Conservation (phyloP, 805 yeast species). For the Candida pini region DNA sequence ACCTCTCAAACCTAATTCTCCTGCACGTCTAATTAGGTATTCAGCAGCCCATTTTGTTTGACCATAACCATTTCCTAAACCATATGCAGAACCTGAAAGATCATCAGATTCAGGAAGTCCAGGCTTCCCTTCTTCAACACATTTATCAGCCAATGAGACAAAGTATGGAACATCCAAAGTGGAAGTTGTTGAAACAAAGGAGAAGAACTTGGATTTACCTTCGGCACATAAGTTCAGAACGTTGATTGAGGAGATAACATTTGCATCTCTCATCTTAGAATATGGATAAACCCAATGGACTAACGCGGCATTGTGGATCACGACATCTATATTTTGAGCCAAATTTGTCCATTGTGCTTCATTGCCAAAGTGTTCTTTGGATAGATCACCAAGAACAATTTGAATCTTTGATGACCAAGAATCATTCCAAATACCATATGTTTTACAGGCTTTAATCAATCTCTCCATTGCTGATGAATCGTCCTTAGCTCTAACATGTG, state of each 20-base stretch:
- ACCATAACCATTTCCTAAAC: constrained; percentile 91
- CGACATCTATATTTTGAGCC: constrained; percentile 61
- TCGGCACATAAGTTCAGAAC: constrained; percentile 69
- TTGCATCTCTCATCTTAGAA: constrained; percentile 82
- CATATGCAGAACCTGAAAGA: constrained; percentile 71
- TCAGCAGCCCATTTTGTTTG: constrained; percentile 99
- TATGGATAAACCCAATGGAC: constrained; percentile 99
- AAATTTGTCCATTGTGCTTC: constrained; percentile 53
- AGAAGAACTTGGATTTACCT: constrained; percentile 80
- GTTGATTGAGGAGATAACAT: constrained; percentile 82
- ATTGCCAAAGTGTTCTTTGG: constrained; percentile 65
- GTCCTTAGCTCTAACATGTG: constrained; percentile 86
- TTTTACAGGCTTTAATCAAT: constrained; percentile 64
- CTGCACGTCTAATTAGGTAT: constrained; percentile 81
- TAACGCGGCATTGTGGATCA: constrained; percentile 94
- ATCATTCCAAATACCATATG: constrained; percentile 79
- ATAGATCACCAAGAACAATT: constrained; percentile 78
- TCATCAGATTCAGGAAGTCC: constrained; percentile 85
- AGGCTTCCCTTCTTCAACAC: constrained; percentile 53
- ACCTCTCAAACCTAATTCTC: constrained; percentile 80
- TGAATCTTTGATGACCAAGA: constrained; percentile 51
- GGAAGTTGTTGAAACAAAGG: constrained; percentile 95
- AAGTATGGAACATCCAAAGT: constrained; percentile 81
- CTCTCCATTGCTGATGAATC: constrained; percentile 69
- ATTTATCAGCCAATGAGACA: constrained; percentile 68